Evolutionary conservation across 176 grass and related monocot species (phyloP), one percentile per base, ranked within the genome.

Genomic region (Carex parvula): DNA sequence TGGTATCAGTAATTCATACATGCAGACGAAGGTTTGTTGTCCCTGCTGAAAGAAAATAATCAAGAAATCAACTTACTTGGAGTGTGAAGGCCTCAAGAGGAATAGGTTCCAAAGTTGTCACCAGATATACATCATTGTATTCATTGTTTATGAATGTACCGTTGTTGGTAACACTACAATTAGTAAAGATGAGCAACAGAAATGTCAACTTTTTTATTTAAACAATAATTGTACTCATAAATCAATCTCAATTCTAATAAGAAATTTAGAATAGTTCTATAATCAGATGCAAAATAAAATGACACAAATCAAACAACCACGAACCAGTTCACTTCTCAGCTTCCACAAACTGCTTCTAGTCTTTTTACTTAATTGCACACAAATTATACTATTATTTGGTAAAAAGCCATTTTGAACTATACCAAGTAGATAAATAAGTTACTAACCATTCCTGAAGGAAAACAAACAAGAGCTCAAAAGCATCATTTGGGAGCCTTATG

Each of bases 51-150:
- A 10, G 16, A 46, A 70, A 70, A 71, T 17, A 63, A 63, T 63
- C 3, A 81, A 81, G n/a, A 61, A 63, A 46, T 63, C 6, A 21
- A 11, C 81, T 86, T 83, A 98, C 95, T 83, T 98, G 92, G 44
- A 98, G 89, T 83, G 86, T 88, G 90, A 98, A 94, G 62, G 91
- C 95, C 79, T 91, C 87, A 60, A 91, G 89, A 71, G 95, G 95
- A 90, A 98, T 98, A 74, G 89, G 95, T 83, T 61, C 63, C 89
- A 93, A 86, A 85, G 86, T 98, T 86, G 92, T 94, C 79, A 98
- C 89, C 73, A 98, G 92, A 88, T 98, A 98, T 33, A 94, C 92
- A 93, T 98, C 95, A 81, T 82, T 87, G 79, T 93, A 91, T 86
- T 98, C 95, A 52, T 98, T 98, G 86, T 98, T 91, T 8, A 81